A percentile compares a stretch with the other conserved stretches of the same genome.
These are phyloP conservation scores for Tricholoma flavovirens DNA, from an alignment of 768 basidiomycete genomes.

Conservation along the genomic window DNA sequence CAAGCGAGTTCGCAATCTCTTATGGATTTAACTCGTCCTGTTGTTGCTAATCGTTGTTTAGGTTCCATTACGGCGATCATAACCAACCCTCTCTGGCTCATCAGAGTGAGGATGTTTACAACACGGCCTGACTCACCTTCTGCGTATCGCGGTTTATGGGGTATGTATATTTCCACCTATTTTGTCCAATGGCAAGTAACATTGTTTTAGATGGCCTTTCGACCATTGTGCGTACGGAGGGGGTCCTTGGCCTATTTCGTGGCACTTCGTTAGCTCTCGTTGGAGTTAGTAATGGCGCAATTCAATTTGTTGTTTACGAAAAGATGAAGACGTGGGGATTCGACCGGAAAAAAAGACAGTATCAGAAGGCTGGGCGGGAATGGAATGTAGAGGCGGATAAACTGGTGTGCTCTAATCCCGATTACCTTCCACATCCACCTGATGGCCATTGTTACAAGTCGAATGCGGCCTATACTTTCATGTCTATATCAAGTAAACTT, in stretches of 20 bases:
- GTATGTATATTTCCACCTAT: slow-evolving; percentile 37
- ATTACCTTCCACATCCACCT: neutral
- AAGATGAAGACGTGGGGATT: slow-evolving; percentile 91
- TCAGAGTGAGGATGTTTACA: slow-evolving; percentile 96
- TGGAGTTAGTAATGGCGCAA: slow-evolving; percentile 90
- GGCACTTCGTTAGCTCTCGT: slow-evolving; percentile 86
- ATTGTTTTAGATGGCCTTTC: slow-evolving; percentile 52
- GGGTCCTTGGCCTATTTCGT: slow-evolving; percentile 73
- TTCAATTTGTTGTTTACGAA: slow-evolving; percentile 96
- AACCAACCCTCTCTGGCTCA: slow-evolving; percentile 97
- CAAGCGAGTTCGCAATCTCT: slow-evolving; percentile 81
- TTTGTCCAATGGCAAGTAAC: slow-evolving; percentile 1
- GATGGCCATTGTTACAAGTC: slow-evolving; percentile 44
- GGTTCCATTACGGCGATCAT: slow-evolving; percentile 91
- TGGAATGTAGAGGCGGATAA: slow-evolving; percentile 79
- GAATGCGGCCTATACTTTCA: slow-evolving; percentile 84
- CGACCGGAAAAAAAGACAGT: slow-evolving; percentile 64
- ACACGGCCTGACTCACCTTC: slow-evolving; percentile 57
- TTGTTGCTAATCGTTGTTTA: slow-evolving; percentile 26
- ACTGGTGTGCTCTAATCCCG: slow-evolving; percentile 50
- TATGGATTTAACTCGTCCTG: slow-evolving; percentile 9
- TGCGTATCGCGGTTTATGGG: slow-evolving; percentile 76
- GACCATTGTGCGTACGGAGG: slow-evolving; percentile 68
- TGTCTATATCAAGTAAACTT: slow-evolving; percentile 89
- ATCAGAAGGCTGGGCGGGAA: slow-evolving; percentile 50